phyloP scores from a whole-genome alignment of 371 early-diverging fungal genomes.

The Conidiobolus incongruus region DNA sequence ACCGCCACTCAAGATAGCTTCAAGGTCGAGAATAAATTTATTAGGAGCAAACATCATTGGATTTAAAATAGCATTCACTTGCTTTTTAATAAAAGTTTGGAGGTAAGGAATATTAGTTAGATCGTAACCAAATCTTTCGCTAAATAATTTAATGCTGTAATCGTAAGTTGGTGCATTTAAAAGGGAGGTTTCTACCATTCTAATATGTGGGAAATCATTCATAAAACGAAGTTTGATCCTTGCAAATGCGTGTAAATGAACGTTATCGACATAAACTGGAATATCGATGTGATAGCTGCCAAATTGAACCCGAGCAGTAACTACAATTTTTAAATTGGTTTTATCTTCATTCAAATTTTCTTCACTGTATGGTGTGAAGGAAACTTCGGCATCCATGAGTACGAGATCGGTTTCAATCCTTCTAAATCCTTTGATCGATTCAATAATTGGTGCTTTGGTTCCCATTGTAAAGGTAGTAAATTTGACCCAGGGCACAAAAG shows the following conservation, averaged over 20 bases:
- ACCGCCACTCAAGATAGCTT: constrained; percentile 56
- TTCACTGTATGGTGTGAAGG: constrained; percentile 64
- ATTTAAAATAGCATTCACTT: constrained; percentile 38
- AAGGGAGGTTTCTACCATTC: constrained; percentile 66
- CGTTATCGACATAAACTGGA: constrained; percentile 79
- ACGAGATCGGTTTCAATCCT: constrained; percentile 59
- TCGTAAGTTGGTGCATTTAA: constrained; percentile 75
- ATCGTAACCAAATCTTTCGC: constrained; percentile 11
- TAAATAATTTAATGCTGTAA: constrained; percentile 76
- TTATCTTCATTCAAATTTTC: constrained; percentile 30
- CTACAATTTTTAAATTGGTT: constrained; percentile 69
- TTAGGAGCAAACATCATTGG: constrained; percentile 78
- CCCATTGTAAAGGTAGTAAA: constrained; percentile 93
- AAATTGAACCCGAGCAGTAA: constrained; percentile 71
- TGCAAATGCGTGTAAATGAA: constrained; percentile 67
- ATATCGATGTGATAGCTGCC: constrained; percentile 72
- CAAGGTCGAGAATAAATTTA: constrained; percentile 57
- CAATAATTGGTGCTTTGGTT: constrained; percentile 79
- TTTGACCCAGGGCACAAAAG: constrained; percentile 13
- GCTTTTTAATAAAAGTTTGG: constrained; percentile 51
- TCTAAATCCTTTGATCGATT: constrained; percentile 54
- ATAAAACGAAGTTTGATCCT: constrained; percentile 61
- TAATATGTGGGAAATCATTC: constrained; percentile 70
- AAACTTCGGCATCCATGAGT: constrained; percentile 87
- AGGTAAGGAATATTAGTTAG: constrained; percentile 29